phyloP scores from a whole-genome alignment of 176 grass and related monocot genomes.

The Triticum urartu region DNA sequence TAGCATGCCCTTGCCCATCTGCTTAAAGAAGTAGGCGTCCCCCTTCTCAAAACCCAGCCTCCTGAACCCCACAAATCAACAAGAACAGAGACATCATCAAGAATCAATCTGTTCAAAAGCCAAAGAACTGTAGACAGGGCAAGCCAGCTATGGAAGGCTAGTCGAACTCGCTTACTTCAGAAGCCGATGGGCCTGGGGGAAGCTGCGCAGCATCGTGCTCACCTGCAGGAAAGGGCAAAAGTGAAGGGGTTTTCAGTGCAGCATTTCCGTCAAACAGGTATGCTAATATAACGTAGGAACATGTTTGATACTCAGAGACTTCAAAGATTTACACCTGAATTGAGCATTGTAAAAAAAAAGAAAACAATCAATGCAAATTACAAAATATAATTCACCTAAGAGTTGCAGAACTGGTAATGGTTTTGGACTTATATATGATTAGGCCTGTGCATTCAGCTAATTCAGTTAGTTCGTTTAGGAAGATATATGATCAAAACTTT shows the following conservation, averaged over 20 bases:
- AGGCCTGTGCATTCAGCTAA: too few relatives aligned
- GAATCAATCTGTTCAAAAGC: not conserved
- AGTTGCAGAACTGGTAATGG: too few relatives aligned
- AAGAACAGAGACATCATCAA: not conserved
- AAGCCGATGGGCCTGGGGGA: slow-evolving; percentile 46
- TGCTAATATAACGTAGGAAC: not conserved
- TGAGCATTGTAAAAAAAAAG: too few relatives aligned
- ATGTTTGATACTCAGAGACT: too few relatives aligned
- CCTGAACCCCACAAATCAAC: slow-evolving; percentile 14
- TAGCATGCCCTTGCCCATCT: slow-evolving; percentile 77
- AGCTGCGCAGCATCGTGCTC: slow-evolving; percentile 44
- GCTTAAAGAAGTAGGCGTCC: slow-evolving; percentile 77
- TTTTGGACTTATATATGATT: too few relatives aligned
- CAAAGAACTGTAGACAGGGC: not conserved
- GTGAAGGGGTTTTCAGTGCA: not conserved
- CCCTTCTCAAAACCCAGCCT: slow-evolving; percentile 64
- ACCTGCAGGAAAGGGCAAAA: not conserved
- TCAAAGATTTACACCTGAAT: too few relatives aligned
- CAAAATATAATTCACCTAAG: not conserved
- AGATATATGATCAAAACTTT: too few relatives aligned
- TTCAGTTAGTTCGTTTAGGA: too few relatives aligned
- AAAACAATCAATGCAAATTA: not conserved
- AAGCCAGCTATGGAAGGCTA: not conserved
- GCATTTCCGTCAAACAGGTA: slow-evolving; percentile 8
- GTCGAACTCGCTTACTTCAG: slow-evolving; percentile 40